Conservation (phyloP, 2,329 filamentous ascomycete species). For the Monosporascus sp. region DNA sequence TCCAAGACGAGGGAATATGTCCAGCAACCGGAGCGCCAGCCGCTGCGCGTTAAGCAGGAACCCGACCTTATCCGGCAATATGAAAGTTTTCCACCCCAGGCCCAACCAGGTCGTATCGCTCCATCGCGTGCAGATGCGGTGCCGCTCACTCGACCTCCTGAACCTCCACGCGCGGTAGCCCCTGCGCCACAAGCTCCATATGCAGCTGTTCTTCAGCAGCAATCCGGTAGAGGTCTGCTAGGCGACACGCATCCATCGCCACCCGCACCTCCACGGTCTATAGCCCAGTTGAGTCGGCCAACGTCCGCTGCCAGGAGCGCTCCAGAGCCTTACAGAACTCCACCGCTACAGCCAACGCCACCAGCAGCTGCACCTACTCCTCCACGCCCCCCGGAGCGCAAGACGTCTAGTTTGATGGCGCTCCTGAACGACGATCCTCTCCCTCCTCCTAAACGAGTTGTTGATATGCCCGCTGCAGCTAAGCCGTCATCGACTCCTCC, state of each 20-base stretch:
- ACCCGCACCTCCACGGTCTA: conserved; percentile 29
- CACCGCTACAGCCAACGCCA: conserved; percentile 31
- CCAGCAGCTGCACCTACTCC: conserved; percentile 34
- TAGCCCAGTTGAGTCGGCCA: conserved; percentile 25
- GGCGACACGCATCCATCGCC: conserved; percentile 35
- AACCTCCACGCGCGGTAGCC: conserved; percentile 34
- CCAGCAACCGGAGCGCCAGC: conserved; percentile 24
- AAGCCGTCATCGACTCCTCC: conserved; percentile 47
- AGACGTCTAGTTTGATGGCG: conserved; percentile 59
- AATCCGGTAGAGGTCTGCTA: conserved; percentile 35
- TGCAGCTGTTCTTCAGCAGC: conserved; percentile 32
- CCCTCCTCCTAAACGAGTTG: conserved; percentile 44
- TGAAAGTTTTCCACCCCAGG: conserved; percentile 36
- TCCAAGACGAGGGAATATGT: conserved; percentile 26
- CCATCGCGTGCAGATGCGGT: conserved; percentile 35
- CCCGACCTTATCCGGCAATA: conserved; percentile 40
- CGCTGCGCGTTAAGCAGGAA: conserved; percentile 44
- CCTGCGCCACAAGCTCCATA: conserved; percentile 29
- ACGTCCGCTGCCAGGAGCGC: conserved; percentile 21
- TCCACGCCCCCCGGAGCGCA: conserved; percentile 43
- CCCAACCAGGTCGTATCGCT: conserved; percentile 32
- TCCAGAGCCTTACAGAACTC: conserved; percentile 26
- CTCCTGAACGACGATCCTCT: conserved; percentile 56
- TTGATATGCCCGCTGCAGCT: conserved; percentile 37
- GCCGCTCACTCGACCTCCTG: conserved; percentile 34